Evolutionary conservation across 164 flowering plant species (phyloP).

Genomic region (Umbellularia californica): DNA sequence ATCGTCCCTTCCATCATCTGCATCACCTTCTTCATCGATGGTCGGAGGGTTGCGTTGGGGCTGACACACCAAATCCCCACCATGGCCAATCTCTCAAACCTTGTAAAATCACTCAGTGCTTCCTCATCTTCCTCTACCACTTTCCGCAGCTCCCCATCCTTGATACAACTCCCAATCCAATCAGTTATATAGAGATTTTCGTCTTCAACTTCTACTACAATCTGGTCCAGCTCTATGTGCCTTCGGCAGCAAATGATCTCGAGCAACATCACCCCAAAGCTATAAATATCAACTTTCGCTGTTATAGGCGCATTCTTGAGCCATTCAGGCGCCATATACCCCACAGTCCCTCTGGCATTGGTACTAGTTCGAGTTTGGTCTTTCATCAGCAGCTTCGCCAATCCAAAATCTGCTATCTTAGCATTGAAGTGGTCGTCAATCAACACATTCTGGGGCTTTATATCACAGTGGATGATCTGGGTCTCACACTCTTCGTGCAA

Average conservation of each 20-base stretch:
- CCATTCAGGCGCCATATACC: constrained; percentile 27
- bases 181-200: constrained; percentile 14
- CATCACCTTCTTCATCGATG: constrained; percentile 9
- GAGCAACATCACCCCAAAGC: constrained; percentile 25
- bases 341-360: constrained; percentile 18
- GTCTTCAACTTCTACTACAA: constrained; percentile 1
- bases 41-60: constrained; percentile 37
- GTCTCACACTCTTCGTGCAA: constrained; percentile 22
- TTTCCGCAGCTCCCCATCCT: background rate
- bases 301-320: constrained; percentile 19
- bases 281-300: constrained; percentile 22
- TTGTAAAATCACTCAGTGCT: constrained; percentile 10
- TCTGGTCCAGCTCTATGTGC: constrained; percentile 10
- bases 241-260: constrained; percentile 26
- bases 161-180: constrained; percentile 18
- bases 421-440: constrained; percentile 16
- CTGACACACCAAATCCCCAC: constrained; percentile 44
- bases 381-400: constrained; percentile 22
- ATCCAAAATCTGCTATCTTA: constrained; percentile 35
- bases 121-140: constrained; percentile 15
- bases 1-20: constrained; percentile 44
- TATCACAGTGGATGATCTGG: constrained; percentile 26
- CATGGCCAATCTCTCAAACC: constrained; percentile 32
- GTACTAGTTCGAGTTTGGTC: constrained; percentile 19
- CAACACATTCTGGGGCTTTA: constrained; percentile 27